phyloP scores from a whole-genome alignment of 768 basidiomycete genomes.

The Nidula microcarpa region DNA sequence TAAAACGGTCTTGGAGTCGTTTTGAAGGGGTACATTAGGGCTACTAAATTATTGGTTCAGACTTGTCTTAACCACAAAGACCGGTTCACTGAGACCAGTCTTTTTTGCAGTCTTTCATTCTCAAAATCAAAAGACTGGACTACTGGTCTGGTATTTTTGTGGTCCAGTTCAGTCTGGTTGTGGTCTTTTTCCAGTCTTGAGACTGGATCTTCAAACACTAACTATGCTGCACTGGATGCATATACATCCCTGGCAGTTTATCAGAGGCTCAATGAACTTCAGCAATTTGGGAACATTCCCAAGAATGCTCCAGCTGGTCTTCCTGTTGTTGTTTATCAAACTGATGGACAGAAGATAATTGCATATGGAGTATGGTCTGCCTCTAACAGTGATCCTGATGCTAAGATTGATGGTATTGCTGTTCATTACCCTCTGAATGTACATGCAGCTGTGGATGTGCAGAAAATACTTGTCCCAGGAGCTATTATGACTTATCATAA shows the following conservation, averaged over 20 bases:
- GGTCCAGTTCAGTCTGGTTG: no score
- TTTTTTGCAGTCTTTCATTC: no score
- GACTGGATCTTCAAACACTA: no score
- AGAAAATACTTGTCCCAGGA: slow-evolving; percentile 10
- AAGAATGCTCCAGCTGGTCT: background rate
- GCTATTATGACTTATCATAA: slow-evolving; percentile 11
- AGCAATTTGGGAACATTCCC: background rate
- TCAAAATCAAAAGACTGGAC: no score
- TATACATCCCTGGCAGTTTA: background rate
- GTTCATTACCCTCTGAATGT: background rate
- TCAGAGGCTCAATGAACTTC: background rate
- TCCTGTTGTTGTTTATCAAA: background rate
- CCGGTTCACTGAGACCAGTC: no score
- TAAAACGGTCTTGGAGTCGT: no score
- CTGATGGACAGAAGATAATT: background rate
- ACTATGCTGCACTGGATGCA: background rate
- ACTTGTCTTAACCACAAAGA: no score
- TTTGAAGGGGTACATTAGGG: no score
- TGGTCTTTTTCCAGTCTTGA: no score
- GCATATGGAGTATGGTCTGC: background rate
- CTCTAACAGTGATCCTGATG: background rate
- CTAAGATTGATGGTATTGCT: background rate
- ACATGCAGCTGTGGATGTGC: slow-evolving; percentile 5
- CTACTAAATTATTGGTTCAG: no score
- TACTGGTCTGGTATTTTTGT: no score